Conservation (phyloP, 352 stramenopile species). For the Phytophthora cryptogea region DNA sequence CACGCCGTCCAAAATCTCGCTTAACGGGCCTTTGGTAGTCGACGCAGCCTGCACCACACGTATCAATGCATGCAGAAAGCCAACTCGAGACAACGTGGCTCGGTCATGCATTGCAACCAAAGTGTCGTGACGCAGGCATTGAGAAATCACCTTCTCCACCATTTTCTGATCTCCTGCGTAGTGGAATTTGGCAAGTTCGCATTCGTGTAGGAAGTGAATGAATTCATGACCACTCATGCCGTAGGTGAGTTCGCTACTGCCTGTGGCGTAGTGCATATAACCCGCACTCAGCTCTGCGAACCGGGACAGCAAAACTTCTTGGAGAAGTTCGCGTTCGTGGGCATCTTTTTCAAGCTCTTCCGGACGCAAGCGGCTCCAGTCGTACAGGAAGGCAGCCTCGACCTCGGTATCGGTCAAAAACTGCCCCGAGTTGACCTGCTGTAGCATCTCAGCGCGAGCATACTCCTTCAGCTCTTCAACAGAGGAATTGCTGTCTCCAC, state of each 20-base stretch:
- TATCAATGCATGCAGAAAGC: constrained; percentile 71
- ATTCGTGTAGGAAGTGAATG: constrained; percentile 79
- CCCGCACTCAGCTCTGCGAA: constrained; percentile 59
- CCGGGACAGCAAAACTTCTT: constrained; percentile 60
- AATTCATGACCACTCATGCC: constrained; percentile 74
- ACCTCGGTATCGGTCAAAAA: constrained; percentile 83
- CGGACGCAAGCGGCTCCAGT: constrained; percentile 60
- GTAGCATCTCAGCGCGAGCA: constrained; percentile 64
- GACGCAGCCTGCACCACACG: constrained; percentile 36
- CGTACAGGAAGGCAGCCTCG: constrained; percentile 81
- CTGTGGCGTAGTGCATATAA: constrained; percentile 80
- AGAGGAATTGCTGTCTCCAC: constrained; percentile 8
- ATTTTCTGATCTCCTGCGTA: constrained; percentile 53
- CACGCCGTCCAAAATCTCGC: constrained; percentile 44
- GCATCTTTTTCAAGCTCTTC: constrained; percentile 50
- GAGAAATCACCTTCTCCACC: constrained; percentile 27
- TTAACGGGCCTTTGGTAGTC: constrained; percentile 14
- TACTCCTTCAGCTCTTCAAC: constrained; percentile 69
- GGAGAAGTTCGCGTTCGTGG: constrained; percentile 42
- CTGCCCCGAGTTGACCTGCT: constrained; percentile 77
- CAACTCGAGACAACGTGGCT: constrained; percentile 62
- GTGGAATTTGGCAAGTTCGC: constrained; percentile 43
- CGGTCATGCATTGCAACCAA: constrained; percentile 60
- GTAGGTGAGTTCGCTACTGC: constrained; percentile 65
- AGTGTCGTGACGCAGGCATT: constrained; percentile 41